Base-by-base conservation (phyloP, 257 asterid species). In the Fraxinus americana region DNA sequence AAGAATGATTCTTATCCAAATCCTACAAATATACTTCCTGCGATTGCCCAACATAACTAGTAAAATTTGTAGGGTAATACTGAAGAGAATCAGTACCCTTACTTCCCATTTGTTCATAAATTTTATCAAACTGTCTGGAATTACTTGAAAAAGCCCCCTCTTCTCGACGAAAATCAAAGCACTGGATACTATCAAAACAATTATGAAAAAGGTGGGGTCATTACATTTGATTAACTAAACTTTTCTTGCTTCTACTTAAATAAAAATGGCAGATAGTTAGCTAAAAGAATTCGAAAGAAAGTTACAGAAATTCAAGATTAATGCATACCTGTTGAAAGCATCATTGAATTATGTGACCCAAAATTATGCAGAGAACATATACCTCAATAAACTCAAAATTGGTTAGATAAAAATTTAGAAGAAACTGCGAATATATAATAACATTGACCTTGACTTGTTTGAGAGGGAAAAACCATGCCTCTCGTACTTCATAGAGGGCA, bases 111-210 rank as follows among this genome's bases (percentile, higher is more conserved):
- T n/a, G n/a, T n/a, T n/a, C n/a, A n/a, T n/a, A n/a, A n/a, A n/a
- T n/a, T n/a, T n/a, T n/a, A n/a, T n/a, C n/a, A n/a, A n/a, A n/a
- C n/a, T n/a, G n/a, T n/a, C 0, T 74, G n/a, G n/a, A n/a, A n/a
- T n/a, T n/a, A n/a, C 9, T 45, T 82, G 52, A 5, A 76, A 1
- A 25, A 82, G 85, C 66, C 82, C 71, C 73, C 89, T 30, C n/a
- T n/a, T n/a, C n/a, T n/a, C n/a, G 5, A n/a, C n/a, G n/a, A n/a
- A n/a, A n/a, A n/a, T n/a, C n/a, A n/a, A n/a, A n/a, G n/a, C n/a
- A n/a, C n/a, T n/a, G n/a, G n/a, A n/a, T n/a, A n/a, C n/a, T n/a
- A n/a, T n/a, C n/a, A n/a, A n/a, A n/a, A n/a, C n/a, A n/a, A n/a
- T n/a, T n/a, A n/a, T n/a, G n/a, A n/a, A n/a, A n/a, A n/a, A n/a